These are phyloP conservation scores for Curvularia eragrostidis DNA, from an alignment of 2,329 filamentous ascomycete species.

Conservation along the genomic window DNA sequence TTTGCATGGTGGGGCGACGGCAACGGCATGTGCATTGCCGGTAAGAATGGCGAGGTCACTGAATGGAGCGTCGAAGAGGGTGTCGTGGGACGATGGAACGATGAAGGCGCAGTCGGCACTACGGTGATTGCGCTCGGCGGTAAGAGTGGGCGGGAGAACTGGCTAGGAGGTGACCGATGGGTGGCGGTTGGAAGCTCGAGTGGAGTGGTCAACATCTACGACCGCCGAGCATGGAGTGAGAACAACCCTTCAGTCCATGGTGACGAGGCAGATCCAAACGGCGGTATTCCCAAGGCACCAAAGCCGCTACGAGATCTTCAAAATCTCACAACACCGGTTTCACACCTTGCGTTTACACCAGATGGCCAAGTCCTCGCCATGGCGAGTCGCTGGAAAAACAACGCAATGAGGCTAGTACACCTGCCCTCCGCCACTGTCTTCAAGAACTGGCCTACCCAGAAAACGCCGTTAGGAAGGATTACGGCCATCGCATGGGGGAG, in stretches of 20 bases:
- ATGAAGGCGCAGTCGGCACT: slow-evolving; percentile 86
- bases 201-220: slow-evolving; percentile 93
- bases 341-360: slow-evolving; percentile 78
- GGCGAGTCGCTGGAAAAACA: slow-evolving; percentile 84
- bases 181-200: slow-evolving; percentile 84
- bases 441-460: slow-evolving; percentile 93
- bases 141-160: slow-evolving; percentile 63
- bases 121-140: slow-evolving; percentile 84
- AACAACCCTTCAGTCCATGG: slow-evolving; percentile 25
- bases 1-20: slow-evolving; percentile 93
- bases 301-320: slow-evolving; percentile 77
- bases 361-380: slow-evolving; percentile 91
- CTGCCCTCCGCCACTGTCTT: slow-evolving; percentile 92
- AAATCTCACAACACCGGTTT: slow-evolving; percentile 86
- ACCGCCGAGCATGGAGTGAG: slow-evolving; percentile 70
- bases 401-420: slow-evolving; percentile 86
- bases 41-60: slow-evolving; percentile 86
- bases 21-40: slow-evolving; percentile 79
- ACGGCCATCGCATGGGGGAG: slow-evolving; percentile 61
- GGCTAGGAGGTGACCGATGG: slow-evolving; percentile 83
- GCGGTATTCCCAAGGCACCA: slow-evolving; percentile 68
- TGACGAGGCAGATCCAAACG: slow-evolving; percentile 38
- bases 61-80: slow-evolving; percentile 79
- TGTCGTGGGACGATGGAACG: slow-evolving; percentile 83
- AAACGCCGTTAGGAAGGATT: slow-evolving; percentile 86